Conservation (phyloP, 1,139 yeast species). For the Taphrina wiesneri region DNA sequence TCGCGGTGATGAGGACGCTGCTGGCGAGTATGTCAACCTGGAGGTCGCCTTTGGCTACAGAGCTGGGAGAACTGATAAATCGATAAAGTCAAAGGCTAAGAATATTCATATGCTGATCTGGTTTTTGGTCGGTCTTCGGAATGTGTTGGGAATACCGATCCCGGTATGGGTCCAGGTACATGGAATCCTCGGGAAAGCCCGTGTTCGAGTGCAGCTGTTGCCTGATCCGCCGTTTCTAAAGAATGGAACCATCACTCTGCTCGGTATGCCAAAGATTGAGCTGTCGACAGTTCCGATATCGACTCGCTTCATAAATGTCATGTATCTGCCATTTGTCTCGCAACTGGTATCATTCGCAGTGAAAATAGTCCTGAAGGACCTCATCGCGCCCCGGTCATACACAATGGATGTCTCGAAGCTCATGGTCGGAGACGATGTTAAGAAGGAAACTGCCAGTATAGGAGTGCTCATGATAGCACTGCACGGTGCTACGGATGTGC, state of each 20-base stretch:
- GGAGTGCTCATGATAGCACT: slow-evolving; percentile 32
- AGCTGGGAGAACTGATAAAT: slow-evolving; percentile 25
- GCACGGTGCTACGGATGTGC: slow-evolving; percentile 32
- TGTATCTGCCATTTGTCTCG: slow-evolving; percentile 35
- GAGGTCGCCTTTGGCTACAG: slow-evolving; percentile 34
- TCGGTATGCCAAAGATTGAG: slow-evolving; percentile 36
- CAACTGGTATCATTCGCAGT: slow-evolving; percentile 33
- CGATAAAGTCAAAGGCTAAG: slow-evolving; percentile 19
- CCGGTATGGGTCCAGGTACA: slow-evolving; percentile 36
- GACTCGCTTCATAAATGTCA: slow-evolving; percentile 30
- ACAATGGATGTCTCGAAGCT: slow-evolving; percentile 34
- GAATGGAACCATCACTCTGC: slow-evolving; percentile 33
- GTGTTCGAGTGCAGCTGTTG: slow-evolving; percentile 33
- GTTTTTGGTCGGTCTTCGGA: slow-evolving; percentile 34
- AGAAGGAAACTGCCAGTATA: slow-evolving; percentile 35
- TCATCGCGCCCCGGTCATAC: slow-evolving; percentile 33
- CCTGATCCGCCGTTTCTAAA: slow-evolving; percentile 36
- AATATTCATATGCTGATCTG: slow-evolving; percentile 33
- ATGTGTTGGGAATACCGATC: slow-evolving; percentile 33
- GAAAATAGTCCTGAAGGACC: slow-evolving; percentile 30
- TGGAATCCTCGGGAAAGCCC: slow-evolving; percentile 33
- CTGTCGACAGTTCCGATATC: slow-evolving; percentile 35
- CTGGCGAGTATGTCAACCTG: slow-evolving; percentile 34
- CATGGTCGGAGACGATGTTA: slow-evolving; percentile 36
- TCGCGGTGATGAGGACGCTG: slow-evolving; percentile 25